Evolutionary conservation across 352 stramenopile species (phyloP).

Genomic region (Phytopythium montanum): DNA sequence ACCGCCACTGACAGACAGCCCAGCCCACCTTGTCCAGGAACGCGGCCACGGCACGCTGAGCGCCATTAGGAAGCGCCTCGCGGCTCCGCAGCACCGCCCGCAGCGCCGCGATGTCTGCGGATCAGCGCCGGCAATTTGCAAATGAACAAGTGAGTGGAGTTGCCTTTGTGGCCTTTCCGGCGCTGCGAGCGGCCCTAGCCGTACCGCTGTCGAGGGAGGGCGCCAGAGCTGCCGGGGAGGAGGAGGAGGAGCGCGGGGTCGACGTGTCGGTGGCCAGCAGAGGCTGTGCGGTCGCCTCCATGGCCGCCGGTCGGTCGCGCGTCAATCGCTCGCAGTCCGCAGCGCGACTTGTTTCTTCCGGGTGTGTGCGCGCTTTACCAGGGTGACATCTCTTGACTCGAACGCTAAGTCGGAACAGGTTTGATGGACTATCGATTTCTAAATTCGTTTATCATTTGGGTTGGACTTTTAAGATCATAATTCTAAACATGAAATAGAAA

Average conservation of each 20-base stretch:
- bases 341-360: conserved; percentile 3
- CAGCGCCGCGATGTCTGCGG: conserved; percentile 13
- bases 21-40: conserved; percentile 17
- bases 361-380: neutral
- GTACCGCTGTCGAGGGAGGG: neutral
- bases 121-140: neutral
- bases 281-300: neutral
- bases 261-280: neutral
- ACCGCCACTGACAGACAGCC: no score
- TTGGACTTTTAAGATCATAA: neutral
- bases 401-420: no score
- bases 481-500: neutral
- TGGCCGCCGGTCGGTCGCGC: neutral
- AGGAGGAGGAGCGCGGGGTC: neutral
- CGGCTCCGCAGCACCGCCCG: conserved; percentile 10
- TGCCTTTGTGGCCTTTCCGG: neutral
- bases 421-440: no score
- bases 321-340: neutral
- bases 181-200: neutral
- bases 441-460: no score
- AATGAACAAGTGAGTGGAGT: neutral
- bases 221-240: neutral
- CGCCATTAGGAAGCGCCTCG: neutral
- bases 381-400: neutral
- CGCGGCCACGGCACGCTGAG: conserved; percentile 11